Evolutionary conservation across 176 grass and related monocot species (phyloP), one percentile per base, ranked within the genome.

Genomic region (Elymus sibiricus): DNA sequence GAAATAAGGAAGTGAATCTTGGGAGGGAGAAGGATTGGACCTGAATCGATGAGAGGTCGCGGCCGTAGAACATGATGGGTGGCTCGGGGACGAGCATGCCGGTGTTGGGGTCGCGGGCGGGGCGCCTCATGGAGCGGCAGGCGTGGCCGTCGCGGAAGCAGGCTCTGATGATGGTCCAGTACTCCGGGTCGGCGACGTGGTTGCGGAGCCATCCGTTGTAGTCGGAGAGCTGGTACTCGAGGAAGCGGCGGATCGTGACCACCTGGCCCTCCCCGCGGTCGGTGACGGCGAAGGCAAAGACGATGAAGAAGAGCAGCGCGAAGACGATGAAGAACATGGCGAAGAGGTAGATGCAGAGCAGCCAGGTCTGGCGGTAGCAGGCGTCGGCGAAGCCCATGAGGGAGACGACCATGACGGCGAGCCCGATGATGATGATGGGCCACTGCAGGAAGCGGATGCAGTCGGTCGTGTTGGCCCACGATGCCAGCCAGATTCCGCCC

Each of bases 391-490:
- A 99, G 21, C 97, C 97, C 63, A 77, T 62, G 5, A 99, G 87
- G 22, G 97, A 99, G 81, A 99, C 58, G 11, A 99, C 90, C 92
- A 99, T 94, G 80, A 96, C 83, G 65, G 83, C 51, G 0, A 99
- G 53, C 2, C 93, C 97, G 44, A 99, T 89, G 26, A 93, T 2
- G 88, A 99, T 99, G 88, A 99, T 74, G 7, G 97, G 97, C 97
- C 97, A 99, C 86, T 96, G 97, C 46, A 99, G 92, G 92, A 99
- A 99, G 6, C 97, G 90, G 90, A 99, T 44, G 88, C 97, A 99
- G 78, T 99, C 97, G 2, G 94, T 93, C 53, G 86, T 85, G 90
- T 94, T 93, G 14, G 97, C 97, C 5, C 79, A 27, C 12, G 89
- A 79, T 12, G 91, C 84, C 4, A 99, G 82, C 97, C 97, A 99